Base-by-base conservation (phyloP, 2,329 filamentous ascomycete genomes). In the Fusarium camptoceras region DNA sequence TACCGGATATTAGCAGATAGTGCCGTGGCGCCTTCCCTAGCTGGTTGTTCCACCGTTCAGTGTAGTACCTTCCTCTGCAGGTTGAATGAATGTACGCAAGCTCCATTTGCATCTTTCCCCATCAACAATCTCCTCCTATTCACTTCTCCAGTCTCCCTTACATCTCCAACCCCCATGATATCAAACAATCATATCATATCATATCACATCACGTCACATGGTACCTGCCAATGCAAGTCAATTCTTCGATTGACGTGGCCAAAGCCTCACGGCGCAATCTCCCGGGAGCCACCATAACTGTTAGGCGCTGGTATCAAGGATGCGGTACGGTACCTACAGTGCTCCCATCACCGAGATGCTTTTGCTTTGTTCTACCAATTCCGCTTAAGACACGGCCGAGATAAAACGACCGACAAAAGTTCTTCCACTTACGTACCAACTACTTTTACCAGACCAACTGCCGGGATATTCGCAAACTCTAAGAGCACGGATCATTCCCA, bases 401-500 rank as follows among this genome's bases (percentile, higher is more conserved):
- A 53, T 34, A 41, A 49, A 49, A 30, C 30, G 27, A 42, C 30
- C 25, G 27, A 28, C 22, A 28, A 30, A 16, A 37, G 22, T 16
- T 22, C 47, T 43, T 18, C 14, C 34, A 37, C 34, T 37, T 37
- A 37, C 34, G 34, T 37, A 37, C 18, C 18, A 37, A n/a, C 34
- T n/a, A n/a, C 34, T 12, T n/a, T n/a, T 37, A n/a, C 34, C 10
- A 18, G 24, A 53, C 41, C 34, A 15, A 61, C 55, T 27, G 55
- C 47, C 46, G 64, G 44, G 54, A 44, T 42, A 22, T 50, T 46
- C 47, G 20, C 43, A 43, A 28, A 43, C 27, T 28, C 16, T 47
- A 46, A 50, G 34, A 49, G 56, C 64, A 57, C 48, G 41, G 61
- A 56, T 64, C 61, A 59, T 63, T 65, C 66, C 71, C 73, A 73